Base-by-base conservation (phyloP, 1,284 basidiomycete genomes). In the Malassezia vespertilionis region DNA sequence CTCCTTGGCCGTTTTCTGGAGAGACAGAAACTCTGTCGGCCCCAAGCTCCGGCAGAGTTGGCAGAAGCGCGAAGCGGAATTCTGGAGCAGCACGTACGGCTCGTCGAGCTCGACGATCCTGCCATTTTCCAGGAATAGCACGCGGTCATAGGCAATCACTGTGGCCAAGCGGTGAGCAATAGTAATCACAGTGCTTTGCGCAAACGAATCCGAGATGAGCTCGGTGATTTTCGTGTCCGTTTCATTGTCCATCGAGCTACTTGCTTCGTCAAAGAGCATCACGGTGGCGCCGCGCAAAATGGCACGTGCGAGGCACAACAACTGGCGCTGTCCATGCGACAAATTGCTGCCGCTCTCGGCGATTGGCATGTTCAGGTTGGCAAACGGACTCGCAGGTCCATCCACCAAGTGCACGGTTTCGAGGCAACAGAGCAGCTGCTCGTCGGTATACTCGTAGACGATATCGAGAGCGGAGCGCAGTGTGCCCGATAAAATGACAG, bases 131-230 rank as follows among this genome's bases (percentile, higher is more conserved):
- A 77, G 66, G 10, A 77, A 76, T 21, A 77, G 60, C 38, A 78
- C 75, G 52, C 72, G 73, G 54, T 66, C 67, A 45, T 69, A 72
- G 23, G 66, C 64, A 40, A 72, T 69, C 35, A 74, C 63, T 2
- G 71, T 65, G 28, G 65, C 56, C 7, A 73, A 58, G 8, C 70
- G 57, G 47, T 85, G 83, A 0, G 86, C 86, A 55, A 89, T 87
- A 1, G 84, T 88, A 53, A 91, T 78, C 18, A 89, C 79, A 28
- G 86, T 82, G 37, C 52, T 78, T 4, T 77, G 75, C 10, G 76
- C 73, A 67, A 89, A 88, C 58, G 86, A 84, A 56, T 82, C 79
- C 8, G 84, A 77, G 57, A 91, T 84, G 0, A 83, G 82, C 17
- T 76, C 72, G 69, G 88, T 85, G 46, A 91, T 86, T 22, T 46